These are phyloP conservation scores for Chrysoporthe austroafricana DNA, from an alignment of 2,329 filamentous ascomycete genomes.

Conservation along the genomic window DNA sequence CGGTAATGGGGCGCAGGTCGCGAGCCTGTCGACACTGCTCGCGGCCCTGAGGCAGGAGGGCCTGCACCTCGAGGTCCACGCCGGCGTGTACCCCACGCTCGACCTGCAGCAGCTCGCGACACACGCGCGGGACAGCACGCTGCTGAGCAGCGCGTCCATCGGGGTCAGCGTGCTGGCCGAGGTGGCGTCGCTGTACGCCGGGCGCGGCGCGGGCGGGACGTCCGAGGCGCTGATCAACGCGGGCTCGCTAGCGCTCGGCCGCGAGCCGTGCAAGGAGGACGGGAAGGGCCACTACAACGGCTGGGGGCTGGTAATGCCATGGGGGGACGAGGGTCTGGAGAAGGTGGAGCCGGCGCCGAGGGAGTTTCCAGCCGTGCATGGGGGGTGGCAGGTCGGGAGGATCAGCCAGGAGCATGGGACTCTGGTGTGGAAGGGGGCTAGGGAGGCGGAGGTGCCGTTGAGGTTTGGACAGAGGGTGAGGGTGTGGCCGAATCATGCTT, in stretches of 20 bases:
- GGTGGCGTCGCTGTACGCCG: constrained; percentile 69
- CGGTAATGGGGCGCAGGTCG: constrained; percentile 29
- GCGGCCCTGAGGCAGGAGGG: constrained; percentile 41
- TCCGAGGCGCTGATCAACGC: constrained; percentile 71
- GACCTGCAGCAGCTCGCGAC: constrained; percentile 82
- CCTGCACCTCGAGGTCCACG: constrained; percentile 69
- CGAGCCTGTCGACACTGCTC: constrained; percentile 45
- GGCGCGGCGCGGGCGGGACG: constrained; percentile 50
- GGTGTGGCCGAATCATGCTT: constrained; percentile 82
- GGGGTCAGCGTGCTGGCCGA: constrained; percentile 73
- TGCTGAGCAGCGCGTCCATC: constrained; percentile 58
- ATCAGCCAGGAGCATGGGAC: constrained; percentile 82
- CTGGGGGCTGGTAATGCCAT: constrained; percentile 71
- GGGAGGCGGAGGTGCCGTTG: constrained; percentile 53
- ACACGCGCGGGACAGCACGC: constrained; percentile 53
- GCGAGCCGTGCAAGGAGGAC: constrained; percentile 68
- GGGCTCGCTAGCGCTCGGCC: constrained; percentile 70
- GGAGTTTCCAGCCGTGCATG: constrained; percentile 46
- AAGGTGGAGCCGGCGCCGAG: constrained; percentile 42
- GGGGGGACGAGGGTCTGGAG: constrained; percentile 43
- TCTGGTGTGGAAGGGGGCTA: constrained; percentile 60
- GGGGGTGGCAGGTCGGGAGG: constrained; percentile 69
- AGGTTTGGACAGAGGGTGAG: constrained; percentile 68
- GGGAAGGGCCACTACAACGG: constrained; percentile 59
- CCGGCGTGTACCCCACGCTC: constrained; percentile 75